Evolutionary conservation across 129 eudicot genomes (phyloP), one percentile per base, ranked within the genome.

Genomic region (Mikania micrantha): DNA sequence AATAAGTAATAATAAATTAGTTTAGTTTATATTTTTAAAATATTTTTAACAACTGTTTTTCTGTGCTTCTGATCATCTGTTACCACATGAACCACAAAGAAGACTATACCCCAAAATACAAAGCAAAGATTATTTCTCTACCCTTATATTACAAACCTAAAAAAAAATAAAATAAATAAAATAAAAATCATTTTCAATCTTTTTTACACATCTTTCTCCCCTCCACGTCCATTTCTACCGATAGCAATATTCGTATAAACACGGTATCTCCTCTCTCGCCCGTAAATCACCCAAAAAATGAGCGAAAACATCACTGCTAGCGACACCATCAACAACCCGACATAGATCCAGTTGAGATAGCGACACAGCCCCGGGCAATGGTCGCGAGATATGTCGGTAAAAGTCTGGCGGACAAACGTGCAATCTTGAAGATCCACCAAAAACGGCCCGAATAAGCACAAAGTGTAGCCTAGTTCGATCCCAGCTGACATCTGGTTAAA

Each of bases 201-300:
- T 54, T 4, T 58, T 75, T 49, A 75, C 75, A 75, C 60, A 60
- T 58, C 59, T 38, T 75, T 75, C 54, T 16, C 70, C 13, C 74
- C 68, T 31, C 49, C 74, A 16, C 80, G 70, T 67, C 64, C 80
- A 10, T 74, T 67, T 58, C 34, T 75, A 59, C 57, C 52, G 10
- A 25, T 15, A 9, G 34, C 73, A 22, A 39, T 72, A 60, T 84
- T 88, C 7, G 92, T 80, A 65, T 84, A 88, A 41, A 86, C 83
- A 3, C 99, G 90, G 40, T 90, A 88, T 52, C 87, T 77, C 72
- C 99, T 84, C 74, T 94, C 99, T 25, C 96, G 67, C 47, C 93
- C 99, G 16, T 89, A 94, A 44, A 94, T 76, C 32, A 94, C 88
- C 97, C 99, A 94, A 69, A 87, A 89, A 57, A 85, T 65, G 9